phyloP scores from a whole-genome alignment of 2,329 filamentous ascomycete genomes.

The Juglanconis sp. region DNA sequence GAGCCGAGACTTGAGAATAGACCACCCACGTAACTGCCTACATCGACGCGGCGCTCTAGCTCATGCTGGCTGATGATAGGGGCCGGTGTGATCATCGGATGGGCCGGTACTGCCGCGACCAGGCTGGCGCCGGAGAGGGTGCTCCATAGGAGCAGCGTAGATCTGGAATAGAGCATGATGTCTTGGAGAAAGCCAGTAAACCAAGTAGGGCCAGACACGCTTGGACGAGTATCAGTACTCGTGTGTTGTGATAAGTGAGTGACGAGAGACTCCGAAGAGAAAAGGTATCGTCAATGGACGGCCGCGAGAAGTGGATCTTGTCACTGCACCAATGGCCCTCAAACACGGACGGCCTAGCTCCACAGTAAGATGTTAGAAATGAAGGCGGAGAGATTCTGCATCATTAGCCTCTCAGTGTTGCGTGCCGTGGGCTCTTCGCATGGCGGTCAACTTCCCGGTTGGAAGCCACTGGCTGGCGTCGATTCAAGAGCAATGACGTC shows the following conservation, averaged over 20 bases:
- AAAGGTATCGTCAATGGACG: neutral
- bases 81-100: slow-evolving; percentile 27
- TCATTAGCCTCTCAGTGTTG: too few species aligned
- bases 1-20: slow-evolving; percentile 50
- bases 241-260: neutral
- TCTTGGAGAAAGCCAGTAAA: neutral
- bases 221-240: neutral
- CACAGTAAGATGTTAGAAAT: too few species aligned
- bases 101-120: slow-evolving; percentile 19
- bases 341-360: too few species aligned
- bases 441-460: neutral
- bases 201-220: neutral
- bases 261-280: neutral
- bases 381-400: too few species aligned
- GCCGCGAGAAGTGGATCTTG: too few species aligned
- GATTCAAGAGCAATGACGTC: slow-evolving; percentile 12
- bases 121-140: slow-evolving; percentile 16
- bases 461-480: neutral
- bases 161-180: slow-evolving; percentile 7
- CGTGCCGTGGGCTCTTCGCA: too few species aligned
- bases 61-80: slow-evolving; percentile 29
- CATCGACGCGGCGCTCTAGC: slow-evolving; percentile 32
- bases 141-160: slow-evolving; percentile 4
- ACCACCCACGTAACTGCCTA: slow-evolving; percentile 49
- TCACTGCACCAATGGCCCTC: too few species aligned